Conservation (phyloP, 345 rosid species). For the Geranium rotundifolium region DNA sequence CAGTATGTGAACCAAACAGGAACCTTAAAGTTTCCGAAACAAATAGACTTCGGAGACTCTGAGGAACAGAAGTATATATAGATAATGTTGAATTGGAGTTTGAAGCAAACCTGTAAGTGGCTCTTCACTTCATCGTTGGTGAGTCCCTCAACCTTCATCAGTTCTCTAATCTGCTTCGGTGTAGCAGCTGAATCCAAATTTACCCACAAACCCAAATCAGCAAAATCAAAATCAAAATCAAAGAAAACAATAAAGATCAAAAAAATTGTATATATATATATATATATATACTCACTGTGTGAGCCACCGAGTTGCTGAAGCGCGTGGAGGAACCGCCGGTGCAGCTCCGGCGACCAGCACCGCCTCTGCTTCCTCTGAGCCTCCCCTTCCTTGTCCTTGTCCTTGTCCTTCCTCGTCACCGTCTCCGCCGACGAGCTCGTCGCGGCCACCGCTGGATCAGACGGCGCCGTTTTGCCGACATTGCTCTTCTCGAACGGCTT, state of each 20-base stretch:
- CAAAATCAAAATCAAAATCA: neutral
- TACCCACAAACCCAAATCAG: slow-evolving; percentile 1
- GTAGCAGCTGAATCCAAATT: slow-evolving; percentile 28
- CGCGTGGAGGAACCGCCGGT: slow-evolving; percentile 9
- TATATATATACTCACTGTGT: slow-evolving; percentile 3
- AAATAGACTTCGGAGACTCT: too few relatives aligned
- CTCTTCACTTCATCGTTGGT: slow-evolving; percentile 52
- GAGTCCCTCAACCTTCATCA: slow-evolving; percentile 45
- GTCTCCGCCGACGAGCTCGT: too few relatives aligned
- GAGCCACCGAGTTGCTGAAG: slow-evolving; percentile 20
- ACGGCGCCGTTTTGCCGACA: too few relatives aligned
- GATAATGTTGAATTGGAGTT: too few relatives aligned
- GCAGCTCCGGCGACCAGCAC: too few relatives aligned
- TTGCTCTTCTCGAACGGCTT: too few relatives aligned
- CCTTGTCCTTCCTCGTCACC: too few relatives aligned
- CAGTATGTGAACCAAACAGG: too few relatives aligned
- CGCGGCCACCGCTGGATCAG: too few relatives aligned
- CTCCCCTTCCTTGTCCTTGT: neutral
- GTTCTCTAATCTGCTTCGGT: slow-evolving; percentile 45
- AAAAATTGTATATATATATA: neutral
- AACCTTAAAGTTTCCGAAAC: too few relatives aligned
- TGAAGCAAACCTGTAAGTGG: slow-evolving; percentile 41
- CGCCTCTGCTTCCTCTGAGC: slow-evolving; percentile 14
- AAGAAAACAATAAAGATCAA: neutral
- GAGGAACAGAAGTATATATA: too few relatives aligned